phyloP scores from a whole-genome alignment of 148 eudicot species.

The Euryodendron excelsum region DNA sequence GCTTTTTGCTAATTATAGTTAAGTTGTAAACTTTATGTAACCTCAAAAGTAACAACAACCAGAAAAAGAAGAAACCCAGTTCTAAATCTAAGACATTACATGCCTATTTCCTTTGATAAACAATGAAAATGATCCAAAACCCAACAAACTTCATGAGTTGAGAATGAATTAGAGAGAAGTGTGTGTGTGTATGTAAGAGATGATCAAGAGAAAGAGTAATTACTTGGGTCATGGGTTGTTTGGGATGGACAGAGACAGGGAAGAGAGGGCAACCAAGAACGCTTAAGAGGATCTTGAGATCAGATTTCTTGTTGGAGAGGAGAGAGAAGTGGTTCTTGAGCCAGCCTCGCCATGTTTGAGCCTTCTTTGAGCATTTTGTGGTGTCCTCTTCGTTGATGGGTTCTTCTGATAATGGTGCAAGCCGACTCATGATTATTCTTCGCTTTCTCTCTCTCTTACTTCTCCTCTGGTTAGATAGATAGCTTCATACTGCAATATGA shows the following conservation, averaged over 20 bases:
- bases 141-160: neutral
- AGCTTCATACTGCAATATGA: neutral
- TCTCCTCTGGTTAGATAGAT: neutral
- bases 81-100: neutral
- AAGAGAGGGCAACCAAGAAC: conserved; percentile 96
- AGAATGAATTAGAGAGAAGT: neutral
- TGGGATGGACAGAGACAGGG: conserved; percentile 50
- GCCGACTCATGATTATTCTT: conserved; percentile 29
- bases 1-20: too few species aligned
- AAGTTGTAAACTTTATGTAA: neutral
- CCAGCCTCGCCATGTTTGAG: conserved; percentile 64
- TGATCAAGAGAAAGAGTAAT: neutral
- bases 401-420: conserved; percentile 47
- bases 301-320: conserved; percentile 62
- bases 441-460: neutral
- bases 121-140: neutral
- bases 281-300: conserved; percentile 74
- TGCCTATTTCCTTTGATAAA: too few species aligned
- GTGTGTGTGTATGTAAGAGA: neutral
- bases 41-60: too few species aligned
- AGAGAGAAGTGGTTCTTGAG: conserved; percentile 49
- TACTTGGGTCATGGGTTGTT: conserved; percentile 43
- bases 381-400: conserved; percentile 49
- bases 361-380: conserved; percentile 41
- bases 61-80: neutral